Percentiles rank a stretch among this genome's conserved stretches.
Evolutionary conservation across 2,329 filamentous ascomycete species (phyloP).

Genomic region (Cladosporium velox): DNA sequence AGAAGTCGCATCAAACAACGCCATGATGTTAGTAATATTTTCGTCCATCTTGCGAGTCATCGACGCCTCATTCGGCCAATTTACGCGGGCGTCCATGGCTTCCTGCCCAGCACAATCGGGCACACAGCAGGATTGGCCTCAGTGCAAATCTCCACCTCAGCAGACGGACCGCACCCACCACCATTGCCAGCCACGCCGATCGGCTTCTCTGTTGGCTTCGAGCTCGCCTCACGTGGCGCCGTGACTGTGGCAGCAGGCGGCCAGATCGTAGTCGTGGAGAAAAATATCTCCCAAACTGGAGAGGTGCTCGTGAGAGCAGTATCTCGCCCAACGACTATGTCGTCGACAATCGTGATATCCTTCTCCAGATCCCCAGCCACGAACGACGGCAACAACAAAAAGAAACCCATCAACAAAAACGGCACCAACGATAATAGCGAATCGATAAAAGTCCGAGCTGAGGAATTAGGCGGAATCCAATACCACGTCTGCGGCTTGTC

Average conservation of each 20-base stretch:
- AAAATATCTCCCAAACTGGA: background rate
- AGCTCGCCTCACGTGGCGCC: background rate
- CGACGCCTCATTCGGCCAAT: background rate
- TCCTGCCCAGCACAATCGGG: background rate
- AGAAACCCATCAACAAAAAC: background rate
- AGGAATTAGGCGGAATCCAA: background rate
- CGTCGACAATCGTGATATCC: background rate
- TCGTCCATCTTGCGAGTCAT: background rate
- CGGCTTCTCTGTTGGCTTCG: background rate
- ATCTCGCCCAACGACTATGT: background rate
- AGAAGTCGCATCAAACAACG: background rate
- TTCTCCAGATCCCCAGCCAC: background rate
- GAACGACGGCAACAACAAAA: background rate
- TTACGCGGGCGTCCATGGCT: background rate
- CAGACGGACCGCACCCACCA: background rate
- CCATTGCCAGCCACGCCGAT: background rate
- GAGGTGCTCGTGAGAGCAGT: background rate
- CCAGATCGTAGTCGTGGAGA: background rate
- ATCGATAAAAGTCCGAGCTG: background rate
- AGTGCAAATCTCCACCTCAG: background rate
- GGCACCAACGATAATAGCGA: background rate
- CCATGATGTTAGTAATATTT: background rate
- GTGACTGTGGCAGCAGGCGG: background rate
- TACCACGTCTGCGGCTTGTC: background rate
- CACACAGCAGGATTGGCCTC: background rate